Base-by-base conservation (phyloP, 805 yeast species). In the Wickerhamomyces hampshirensis region DNA sequence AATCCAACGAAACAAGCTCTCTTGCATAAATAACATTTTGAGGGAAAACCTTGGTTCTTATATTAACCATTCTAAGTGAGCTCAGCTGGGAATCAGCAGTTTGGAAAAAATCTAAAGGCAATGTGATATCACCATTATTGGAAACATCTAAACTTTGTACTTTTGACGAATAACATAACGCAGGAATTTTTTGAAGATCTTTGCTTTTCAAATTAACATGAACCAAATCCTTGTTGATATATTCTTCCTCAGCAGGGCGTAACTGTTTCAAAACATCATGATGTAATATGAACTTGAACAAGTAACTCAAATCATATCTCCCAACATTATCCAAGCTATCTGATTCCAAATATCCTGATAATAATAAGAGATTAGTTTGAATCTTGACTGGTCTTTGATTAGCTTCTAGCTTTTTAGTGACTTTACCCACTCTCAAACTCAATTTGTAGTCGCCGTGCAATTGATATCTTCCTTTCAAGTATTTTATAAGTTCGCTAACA, bases 61-160 rank as follows among this genome's bases (percentile, higher is more conserved):
- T 83, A 43, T 78, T 70, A 1, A 84, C 77, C 65, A 80, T 85
- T 38, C 77, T 71, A 43, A 88, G 67, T 35, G 75, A 73, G 18
- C 73, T 69, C 50, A 88, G 66, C 51, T 84, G 84, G 28, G 77
- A 72, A 46, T 95, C 85, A 17, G 82, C 60, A 34, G 64, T 75
- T 55, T 87, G 95, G 50, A 89, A 78, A 55, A 89, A 89, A 53
- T 88, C 96, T 37, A 77, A 63, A 0, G 97, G 95, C 23, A 89
- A 65, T 40, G 79, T 76, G 35, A 91, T 80, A 13, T 94, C 83
- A 4, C 96, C 95, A 55, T 89, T 89, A 44, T 82, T 77, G 2
- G 94, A 83, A 7, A 87, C 86, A 58, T 89, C 91, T 42, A 89
- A 66, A 42, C 80, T 71, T 48, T 83, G 84, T 39, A 89, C 86